Evolutionary conservation across 2,329 filamentous ascomycete species (phyloP).

Genomic region (Talaromyces amestolkiae): DNA sequence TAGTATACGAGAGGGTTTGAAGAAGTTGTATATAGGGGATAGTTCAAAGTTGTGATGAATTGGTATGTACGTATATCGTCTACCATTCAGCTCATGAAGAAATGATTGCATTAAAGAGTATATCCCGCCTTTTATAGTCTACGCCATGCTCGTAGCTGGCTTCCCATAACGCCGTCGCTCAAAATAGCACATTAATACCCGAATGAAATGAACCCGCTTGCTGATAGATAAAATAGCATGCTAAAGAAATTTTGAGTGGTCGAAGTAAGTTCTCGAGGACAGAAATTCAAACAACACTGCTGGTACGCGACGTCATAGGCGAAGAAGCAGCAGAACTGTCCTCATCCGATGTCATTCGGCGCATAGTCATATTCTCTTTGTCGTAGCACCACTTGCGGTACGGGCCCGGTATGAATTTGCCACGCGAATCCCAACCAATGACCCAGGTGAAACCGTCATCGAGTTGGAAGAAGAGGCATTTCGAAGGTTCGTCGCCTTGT

Average conservation of each 20-base stretch:
- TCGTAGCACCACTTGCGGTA: slow-evolving; percentile 52
- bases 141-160: not conserved
- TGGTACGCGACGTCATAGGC: slow-evolving; percentile 33
- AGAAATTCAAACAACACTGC: slow-evolving; percentile 30
- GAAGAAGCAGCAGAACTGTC: slow-evolving; percentile 35
- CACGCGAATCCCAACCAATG: slow-evolving; percentile 50
- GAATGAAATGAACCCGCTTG: slow-evolving; percentile 13
- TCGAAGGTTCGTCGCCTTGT: slow-evolving; percentile 37
- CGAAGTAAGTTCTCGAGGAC: not conserved
- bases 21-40: slow-evolving; percentile 50
- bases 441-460: slow-evolving; percentile 52
- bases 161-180: slow-evolving; percentile 18
- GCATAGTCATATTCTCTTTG: slow-evolving; percentile 37
- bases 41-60: slow-evolving; percentile 29
- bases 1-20: slow-evolving; percentile 52
- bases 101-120: not conserved
- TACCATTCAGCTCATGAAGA: not conserved
- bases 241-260: not conserved
- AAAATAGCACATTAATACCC: slow-evolving; percentile 1
- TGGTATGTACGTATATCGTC: not conserved
- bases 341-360: slow-evolving; percentile 32
- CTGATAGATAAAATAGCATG: slow-evolving; percentile 2
- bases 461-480: slow-evolving; percentile 49
- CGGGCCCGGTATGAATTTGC: slow-evolving; percentile 51
- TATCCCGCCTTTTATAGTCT: slow-evolving; percentile 4